Evolutionary conservation across 1,284 basidiomycete species (phyloP), one percentile per base, ranked within the genome.

Genomic region (Heliocybe sulcata): DNA sequence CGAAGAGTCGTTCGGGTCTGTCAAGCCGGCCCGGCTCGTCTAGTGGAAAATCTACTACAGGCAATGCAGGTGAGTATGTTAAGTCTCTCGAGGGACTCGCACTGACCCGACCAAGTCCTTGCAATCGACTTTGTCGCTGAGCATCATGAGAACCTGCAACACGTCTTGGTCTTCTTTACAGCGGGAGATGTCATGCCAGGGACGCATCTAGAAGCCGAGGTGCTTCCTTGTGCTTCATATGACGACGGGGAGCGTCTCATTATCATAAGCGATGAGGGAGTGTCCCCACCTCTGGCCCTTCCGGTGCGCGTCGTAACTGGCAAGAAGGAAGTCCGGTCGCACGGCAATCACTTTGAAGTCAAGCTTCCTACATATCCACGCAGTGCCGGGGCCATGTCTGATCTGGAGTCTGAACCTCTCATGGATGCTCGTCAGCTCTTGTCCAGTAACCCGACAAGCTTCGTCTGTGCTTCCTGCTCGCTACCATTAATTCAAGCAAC

Each of bases 81-180:
- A 19, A 47, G 48, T 23, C 16, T 19, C 20, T 14, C 14, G n/a
- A 33, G 2, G 19, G 35, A n/a, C 42, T 20, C 9, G 11, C 27
- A 8, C 10, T 38, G 29, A 42, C 38, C n/a, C 45, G 51, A 19
- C 48, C 42, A n/a, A 45, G 55, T 55, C 3, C 59, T 90, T 45
- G 78, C 85, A 45, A 75, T 90, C 11, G 68, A 74, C 16, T 93
- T 90, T 63, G 79, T 94, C 29, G 90, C 90, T 2, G 92, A 94
- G 66, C 80, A 90, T 64, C 90, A 94, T 66, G 90, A 93, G 64
- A 89, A 82, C 54, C 77, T 94, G 0, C 82, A 83, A 20, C 83
- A 86, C 55, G 77, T 93, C 20, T 75, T 91, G 38, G 77, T 90
- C 8, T 90, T 91, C 65, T 68, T 84, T 52, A 77, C 74, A 14